Evolutionary conservation across 2,329 filamentous ascomycete species (phyloP).

Genomic region (Sclerotinia glacialis): DNA sequence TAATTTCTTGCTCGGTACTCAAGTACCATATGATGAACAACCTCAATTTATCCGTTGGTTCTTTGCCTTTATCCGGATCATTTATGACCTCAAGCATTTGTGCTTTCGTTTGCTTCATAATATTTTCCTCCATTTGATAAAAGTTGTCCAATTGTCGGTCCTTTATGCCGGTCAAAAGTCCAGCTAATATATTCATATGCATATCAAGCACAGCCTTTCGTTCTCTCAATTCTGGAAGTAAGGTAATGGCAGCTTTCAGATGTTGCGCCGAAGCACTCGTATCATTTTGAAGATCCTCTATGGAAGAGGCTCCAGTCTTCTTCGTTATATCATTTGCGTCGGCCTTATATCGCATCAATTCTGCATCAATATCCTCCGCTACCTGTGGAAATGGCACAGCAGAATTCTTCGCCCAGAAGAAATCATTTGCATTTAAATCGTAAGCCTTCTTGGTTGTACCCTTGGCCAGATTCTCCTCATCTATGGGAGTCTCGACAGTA

Average conservation of each 20-base stretch:
- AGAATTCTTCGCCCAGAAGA: slow-evolving; percentile 95
- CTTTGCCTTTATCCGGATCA: slow-evolving; percentile 74
- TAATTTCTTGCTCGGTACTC: slow-evolving; percentile 86
- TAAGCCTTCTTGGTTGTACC: slow-evolving; percentile 83
- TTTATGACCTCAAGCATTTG: slow-evolving; percentile 87
- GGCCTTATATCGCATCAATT: slow-evolving; percentile 91
- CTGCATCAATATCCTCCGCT: slow-evolving; percentile 91
- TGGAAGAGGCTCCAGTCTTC: slow-evolving; percentile 87
- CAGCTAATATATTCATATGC: slow-evolving; percentile 97
- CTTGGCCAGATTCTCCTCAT: slow-evolving; percentile 72
- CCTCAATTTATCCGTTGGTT: slow-evolving; percentile 84
- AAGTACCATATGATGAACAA: slow-evolving; percentile 97
- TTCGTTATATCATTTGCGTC: slow-evolving; percentile 92
- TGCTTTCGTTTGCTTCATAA: slow-evolving; percentile 84
- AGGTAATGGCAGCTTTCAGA: slow-evolving; percentile 90
- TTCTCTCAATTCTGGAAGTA: slow-evolving; percentile 87
- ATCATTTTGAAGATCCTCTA: slow-evolving; percentile 91
- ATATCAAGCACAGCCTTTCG: slow-evolving; percentile 92
- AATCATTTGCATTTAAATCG: slow-evolving; percentile 85
- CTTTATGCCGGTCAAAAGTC: slow-evolving; percentile 75
- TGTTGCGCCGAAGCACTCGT: slow-evolving; percentile 87
- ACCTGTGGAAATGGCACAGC: slow-evolving; percentile 90
- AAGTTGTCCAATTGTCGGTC: slow-evolving; percentile 93
- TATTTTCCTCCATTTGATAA: slow-evolving; percentile 90
- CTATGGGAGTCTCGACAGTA: slow-evolving; percentile 79